Evolutionary conservation across 176 grass and related monocot species (phyloP).

Genomic region (Poa pratensis): DNA sequence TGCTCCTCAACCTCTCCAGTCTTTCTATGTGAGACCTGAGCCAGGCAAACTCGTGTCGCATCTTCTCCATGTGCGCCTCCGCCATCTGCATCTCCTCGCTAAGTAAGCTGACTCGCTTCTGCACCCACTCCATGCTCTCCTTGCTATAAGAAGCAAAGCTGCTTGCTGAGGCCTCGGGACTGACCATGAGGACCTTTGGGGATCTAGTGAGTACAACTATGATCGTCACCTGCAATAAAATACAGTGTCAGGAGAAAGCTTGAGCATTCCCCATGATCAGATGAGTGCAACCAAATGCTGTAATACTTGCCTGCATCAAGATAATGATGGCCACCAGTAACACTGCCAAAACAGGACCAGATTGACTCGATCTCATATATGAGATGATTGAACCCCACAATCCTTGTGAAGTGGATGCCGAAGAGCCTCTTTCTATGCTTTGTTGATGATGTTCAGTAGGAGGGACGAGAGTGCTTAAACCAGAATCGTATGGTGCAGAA

Average conservation of each 20-base stretch:
- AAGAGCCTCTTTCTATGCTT: slow-evolving; percentile 46
- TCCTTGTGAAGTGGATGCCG: slow-evolving; percentile 52
- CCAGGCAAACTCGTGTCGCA: slow-evolving; percentile 72
- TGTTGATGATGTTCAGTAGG: slow-evolving; percentile 45
- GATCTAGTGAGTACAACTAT: slow-evolving; percentile 77
- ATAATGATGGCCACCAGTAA: slow-evolving; percentile 62
- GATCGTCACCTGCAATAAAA: slow-evolving; percentile 66
- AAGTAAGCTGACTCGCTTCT: slow-evolving; percentile 66
- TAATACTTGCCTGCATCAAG: slow-evolving; percentile 78
- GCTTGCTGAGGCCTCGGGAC: slow-evolving; percentile 42
- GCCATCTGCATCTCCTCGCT: slow-evolving; percentile 78
- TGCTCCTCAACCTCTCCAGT: slow-evolving; percentile 59
- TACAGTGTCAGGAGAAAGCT: slow-evolving; percentile 9
- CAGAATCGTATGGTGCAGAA: slow-evolving; percentile 40
- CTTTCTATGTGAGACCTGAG: slow-evolving; percentile 70
- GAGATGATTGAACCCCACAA: slow-evolving; percentile 57
- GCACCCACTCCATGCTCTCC: slow-evolving; percentile 66
- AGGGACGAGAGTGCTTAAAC: slow-evolving; percentile 38
- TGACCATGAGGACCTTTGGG: slow-evolving; percentile 69
- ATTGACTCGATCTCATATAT: slow-evolving; percentile 55
- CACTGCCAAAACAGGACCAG: slow-evolving; percentile 59
- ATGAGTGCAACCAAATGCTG: not conserved
- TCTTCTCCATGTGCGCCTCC: slow-evolving; percentile 74
- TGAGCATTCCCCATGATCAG: not conserved
- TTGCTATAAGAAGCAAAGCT: slow-evolving; percentile 45